These are phyloP conservation scores for Serendipita vermifera DNA, from an alignment of 768 basidiomycete species.

Conservation along the genomic window DNA sequence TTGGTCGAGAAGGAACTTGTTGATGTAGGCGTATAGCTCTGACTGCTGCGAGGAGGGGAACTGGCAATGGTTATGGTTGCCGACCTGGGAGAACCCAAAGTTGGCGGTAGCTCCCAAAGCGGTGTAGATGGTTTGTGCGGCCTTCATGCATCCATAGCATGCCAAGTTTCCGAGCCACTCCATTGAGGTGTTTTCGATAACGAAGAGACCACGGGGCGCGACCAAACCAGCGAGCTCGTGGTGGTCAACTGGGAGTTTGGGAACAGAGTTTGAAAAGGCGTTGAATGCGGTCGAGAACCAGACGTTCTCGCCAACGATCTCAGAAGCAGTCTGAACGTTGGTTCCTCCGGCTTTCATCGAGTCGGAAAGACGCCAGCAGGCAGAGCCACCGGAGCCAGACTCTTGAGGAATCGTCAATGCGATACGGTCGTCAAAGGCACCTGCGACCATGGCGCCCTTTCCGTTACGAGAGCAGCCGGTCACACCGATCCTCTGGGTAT, in stretches of 20 bases:
- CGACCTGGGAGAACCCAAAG: conserved; percentile 15
- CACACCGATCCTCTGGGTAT: conserved; percentile 14
- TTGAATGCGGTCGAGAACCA: conserved; percentile 15
- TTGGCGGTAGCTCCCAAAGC: conserved; percentile 14
- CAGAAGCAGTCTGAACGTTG: conserved; percentile 15
- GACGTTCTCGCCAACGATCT: conserved; percentile 17
- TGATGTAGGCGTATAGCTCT: conserved; percentile 15
- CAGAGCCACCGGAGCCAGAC: conserved; percentile 16
- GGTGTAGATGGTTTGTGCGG: conserved; percentile 13
- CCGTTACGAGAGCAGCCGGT: conserved; percentile 18
- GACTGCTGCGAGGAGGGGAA: conserved; percentile 14
- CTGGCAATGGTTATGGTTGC: conserved; percentile 15
- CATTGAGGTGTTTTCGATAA: conserved; percentile 16
- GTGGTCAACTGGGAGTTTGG: conserved; percentile 15
- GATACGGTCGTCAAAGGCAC: conserved; percentile 17
- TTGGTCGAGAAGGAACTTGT: conserved; percentile 15
- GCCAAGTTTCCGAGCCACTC: conserved; percentile 15
- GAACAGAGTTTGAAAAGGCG: conserved; percentile 14
- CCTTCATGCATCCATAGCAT: conserved; percentile 15
- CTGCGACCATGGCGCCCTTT: conserved; percentile 17
- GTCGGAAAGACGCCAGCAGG: conserved; percentile 17
- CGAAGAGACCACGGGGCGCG: conserved; percentile 15
- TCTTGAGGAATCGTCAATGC: conserved; percentile 18
- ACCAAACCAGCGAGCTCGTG: conserved; percentile 15
- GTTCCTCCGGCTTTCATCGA: conserved; percentile 11